Percentiles rank a stretch among this genome's conserved stretches.
Conservation (phyloP, 352 stramenopile genomes). For the Phytophthora pistaciae region DNA sequence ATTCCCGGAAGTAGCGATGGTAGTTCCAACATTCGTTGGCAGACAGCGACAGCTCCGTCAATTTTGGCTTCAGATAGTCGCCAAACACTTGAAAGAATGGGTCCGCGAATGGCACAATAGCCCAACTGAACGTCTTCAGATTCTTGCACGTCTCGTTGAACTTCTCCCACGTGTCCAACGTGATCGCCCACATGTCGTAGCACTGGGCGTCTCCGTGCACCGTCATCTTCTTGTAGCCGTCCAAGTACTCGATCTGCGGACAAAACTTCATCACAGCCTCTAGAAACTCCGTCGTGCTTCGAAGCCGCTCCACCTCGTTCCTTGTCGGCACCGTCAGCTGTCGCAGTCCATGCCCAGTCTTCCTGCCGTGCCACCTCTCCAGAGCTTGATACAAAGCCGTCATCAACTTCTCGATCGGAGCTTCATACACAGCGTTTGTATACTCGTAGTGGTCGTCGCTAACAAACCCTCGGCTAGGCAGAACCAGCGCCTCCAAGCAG, state of each 20-base stretch:
- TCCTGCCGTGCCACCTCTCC: conserved; percentile 23
- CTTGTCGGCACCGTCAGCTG: conserved; percentile 34
- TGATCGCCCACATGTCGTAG: conserved; percentile 25
- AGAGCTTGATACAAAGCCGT: conserved; percentile 19
- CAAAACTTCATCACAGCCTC: conserved; percentile 28
- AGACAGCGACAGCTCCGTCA: conserved; percentile 21
- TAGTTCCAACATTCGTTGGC: conserved; percentile 42
- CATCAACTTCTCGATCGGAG: conserved; percentile 11
- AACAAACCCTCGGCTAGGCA: conserved; percentile 9
- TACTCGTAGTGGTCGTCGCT: neutral
- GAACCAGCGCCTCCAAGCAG: conserved; percentile 23
- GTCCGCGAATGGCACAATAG: conserved; percentile 29
- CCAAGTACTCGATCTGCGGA: conserved; percentile 30
- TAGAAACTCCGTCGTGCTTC: conserved; percentile 20
- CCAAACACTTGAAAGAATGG: conserved; percentile 44
- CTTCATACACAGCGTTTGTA: neutral
- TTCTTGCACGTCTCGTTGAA: conserved; percentile 30
- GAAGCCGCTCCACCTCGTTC: conserved; percentile 6
- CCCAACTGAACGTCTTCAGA: conserved; percentile 31
- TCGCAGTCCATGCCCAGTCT: conserved; percentile 8
- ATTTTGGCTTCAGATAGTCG: conserved; percentile 30
- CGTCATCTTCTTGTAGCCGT: conserved; percentile 18
- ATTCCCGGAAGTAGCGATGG: conserved; percentile 29
- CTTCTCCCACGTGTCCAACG: conserved; percentile 26
- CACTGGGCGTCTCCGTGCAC: conserved; percentile 16